Base-by-base conservation (phyloP, 1,284 basidiomycete genomes). In the Cronartium quercuum region DNA sequence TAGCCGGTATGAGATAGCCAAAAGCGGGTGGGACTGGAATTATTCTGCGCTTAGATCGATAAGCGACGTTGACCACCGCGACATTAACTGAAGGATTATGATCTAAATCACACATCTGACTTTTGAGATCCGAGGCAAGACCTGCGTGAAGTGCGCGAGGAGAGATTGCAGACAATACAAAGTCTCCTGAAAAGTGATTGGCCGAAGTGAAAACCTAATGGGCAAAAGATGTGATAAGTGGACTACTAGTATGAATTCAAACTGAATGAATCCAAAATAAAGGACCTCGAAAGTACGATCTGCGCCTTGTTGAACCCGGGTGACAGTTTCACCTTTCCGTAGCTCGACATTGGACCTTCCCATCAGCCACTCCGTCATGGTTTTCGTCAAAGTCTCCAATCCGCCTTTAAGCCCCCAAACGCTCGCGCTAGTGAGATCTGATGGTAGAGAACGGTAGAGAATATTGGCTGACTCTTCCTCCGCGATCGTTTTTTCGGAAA, bases 1-100 rank as follows among this genome's bases (percentile, higher is more conserved):
- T 87, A 6, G 94, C 89, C 0, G 94, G 93, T 68, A 96, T 86
- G 77, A 98, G 88, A 83, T 95, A 98, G 1, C 95, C 95, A 82
- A 98, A 98, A 0, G 94, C 95, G 13, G 86, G 73, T 12, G 84
- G 83, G 74, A 82, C 81, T 73, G 80, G 76, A 76, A 81, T 81
- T 65, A 80, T 64, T 41, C 75, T 77, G 6, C 86, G 85, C 29
- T 85, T 82, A 13, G 89, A 82, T 35, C 90, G 81, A 60, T 82
- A 82, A 61, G 88, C 82, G n/a, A 94, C 84, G 44, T 83, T 83
- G 47, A 88, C 85, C 1, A 94, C 88, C 0, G 90, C 89, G 44
- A 95, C 84, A 0, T 91, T 83, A 1, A 84, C 82, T 10, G 78
- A 77, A 1, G 82, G 82, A 66, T 83, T 81, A 55, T 68, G 60